Percentiles rank a stretch among this genome's conserved stretches.
Conservation (phyloP, 129 eudicot species). For the Mikania micrantha region DNA sequence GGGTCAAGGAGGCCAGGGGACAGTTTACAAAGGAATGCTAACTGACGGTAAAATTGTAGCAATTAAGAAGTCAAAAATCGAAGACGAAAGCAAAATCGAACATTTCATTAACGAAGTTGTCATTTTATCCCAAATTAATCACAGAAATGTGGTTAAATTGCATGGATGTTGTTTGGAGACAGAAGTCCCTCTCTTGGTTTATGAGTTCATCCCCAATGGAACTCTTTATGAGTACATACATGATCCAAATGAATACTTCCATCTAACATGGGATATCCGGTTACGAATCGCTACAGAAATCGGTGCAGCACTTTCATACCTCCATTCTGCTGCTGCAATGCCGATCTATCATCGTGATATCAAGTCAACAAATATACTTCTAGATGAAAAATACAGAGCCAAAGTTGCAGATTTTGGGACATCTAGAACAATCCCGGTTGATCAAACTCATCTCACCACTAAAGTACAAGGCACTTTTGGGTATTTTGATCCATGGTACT, state of each 20-base stretch:
- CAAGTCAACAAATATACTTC: background rate
- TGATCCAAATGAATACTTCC: conserved; percentile 1
- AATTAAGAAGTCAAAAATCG: background rate
- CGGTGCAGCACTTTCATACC: background rate
- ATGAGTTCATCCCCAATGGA: too few species aligned
- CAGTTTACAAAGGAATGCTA: background rate
- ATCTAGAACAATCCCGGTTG: too few species aligned
- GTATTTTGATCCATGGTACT: too few species aligned
- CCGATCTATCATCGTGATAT: conserved; percentile 5
- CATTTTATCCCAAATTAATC: background rate
- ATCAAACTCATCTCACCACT: too few species aligned
- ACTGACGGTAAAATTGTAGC: conserved; percentile 2
- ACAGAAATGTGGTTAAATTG: background rate
- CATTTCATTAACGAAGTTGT: background rate
- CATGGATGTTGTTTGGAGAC: conserved; percentile 4
- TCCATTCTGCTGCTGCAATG: background rate
- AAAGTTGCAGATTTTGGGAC: too few species aligned
- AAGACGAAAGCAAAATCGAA: background rate
- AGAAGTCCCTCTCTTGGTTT: background rate
- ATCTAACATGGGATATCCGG: background rate
- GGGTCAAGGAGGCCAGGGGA: background rate
- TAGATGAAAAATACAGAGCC: too few species aligned
- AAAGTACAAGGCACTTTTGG: too few species aligned
- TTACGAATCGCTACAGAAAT: background rate
- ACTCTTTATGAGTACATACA: too few species aligned